Base-by-base conservation (phyloP, 1,284 basidiomycete species). In the Bjerkandera adusta region DNA sequence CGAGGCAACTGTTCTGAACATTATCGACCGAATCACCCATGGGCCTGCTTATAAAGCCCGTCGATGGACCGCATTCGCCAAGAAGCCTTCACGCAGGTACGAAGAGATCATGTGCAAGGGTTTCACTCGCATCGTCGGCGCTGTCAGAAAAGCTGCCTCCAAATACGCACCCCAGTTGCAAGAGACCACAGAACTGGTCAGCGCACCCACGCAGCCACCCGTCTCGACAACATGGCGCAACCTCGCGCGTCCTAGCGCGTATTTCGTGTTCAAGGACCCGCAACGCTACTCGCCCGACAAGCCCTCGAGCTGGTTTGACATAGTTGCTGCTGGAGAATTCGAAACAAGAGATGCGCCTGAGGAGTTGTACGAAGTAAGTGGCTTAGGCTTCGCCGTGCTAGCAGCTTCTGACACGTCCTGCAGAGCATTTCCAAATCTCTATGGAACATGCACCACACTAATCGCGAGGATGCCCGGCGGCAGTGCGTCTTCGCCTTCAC, bases 401-500 rank as follows among this genome's bases (percentile, higher is more conserved):
- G 20, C 30, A n/a, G 38, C n/a, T 6, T 20, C 24, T 41, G 16
- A 27, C 38, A n/a, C n/a, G n/a, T n/a, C n/a, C n/a, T n/a, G 12
- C 24, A 41, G 21, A 41, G 30, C 16, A 20, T 41, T 12, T 13
- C 25, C 15, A 41, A 27, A 22, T 27, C 30, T 13, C 38, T 41
- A n/a, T 41, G 38, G 38, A 27, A 24, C 5, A 27, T 26, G 25
- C 8, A 29, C 24, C 25, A 29, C 16, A 25, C 30, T 12, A 6
- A 41, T 15, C 44, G 44, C n/a, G 20, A 33, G 8, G 45, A 47
- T 36, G 20, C 45, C 4, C 38, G 38, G 16, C 37, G 45, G 5
- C 45, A 32, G 12, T 47, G 40, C 22, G 32, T 47, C 21, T 30
- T 41, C 11, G 45, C 37, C 6, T 47, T 24, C 20, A 47, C 45